phyloP scores from a whole-genome alignment of 108 stramenopile species.

The Phaeodactylum tricornutum region DNA sequence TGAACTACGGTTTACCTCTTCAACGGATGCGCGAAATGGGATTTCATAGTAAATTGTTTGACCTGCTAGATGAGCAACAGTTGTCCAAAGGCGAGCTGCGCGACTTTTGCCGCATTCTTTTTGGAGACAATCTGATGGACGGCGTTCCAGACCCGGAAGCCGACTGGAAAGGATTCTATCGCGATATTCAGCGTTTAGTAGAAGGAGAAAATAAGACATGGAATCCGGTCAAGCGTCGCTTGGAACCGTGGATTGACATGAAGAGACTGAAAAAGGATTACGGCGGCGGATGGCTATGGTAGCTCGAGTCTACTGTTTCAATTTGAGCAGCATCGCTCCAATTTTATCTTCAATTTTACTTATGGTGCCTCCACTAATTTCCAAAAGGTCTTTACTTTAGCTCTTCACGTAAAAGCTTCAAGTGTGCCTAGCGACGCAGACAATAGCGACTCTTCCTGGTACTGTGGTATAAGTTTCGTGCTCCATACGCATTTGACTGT shows the following conservation, averaged over 20 bases:
- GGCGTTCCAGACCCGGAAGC: constrained; percentile 60
- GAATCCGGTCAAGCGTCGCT: constrained; percentile 56
- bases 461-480: too few relatives aligned
- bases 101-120: constrained; percentile 56
- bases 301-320: too few relatives aligned
- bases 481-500: too few relatives aligned
- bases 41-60: constrained; percentile 66
- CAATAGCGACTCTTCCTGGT: too few relatives aligned
- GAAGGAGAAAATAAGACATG: constrained; percentile 42
- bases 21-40: constrained; percentile 87
- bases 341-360: too few relatives aligned
- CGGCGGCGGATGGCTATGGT: constrained; percentile 7
- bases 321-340: too few relatives aligned
- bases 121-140: constrained; percentile 32
- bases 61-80: constrained; percentile 71
- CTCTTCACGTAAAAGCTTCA: too few relatives aligned
- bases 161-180: constrained; percentile 56
- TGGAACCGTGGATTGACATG: constrained; percentile 61
- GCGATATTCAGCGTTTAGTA: constrained; percentile 15
- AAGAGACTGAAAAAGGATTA: constrained; percentile 30
- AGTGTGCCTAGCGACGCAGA: too few relatives aligned
- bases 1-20: constrained; percentile 80
- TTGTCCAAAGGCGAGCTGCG: constrained; percentile 52
- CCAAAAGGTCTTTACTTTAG: too few relatives aligned
- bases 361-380: too few relatives aligned